Evolutionary conservation across 2,329 filamentous ascomycete species (phyloP).

Genomic region (Helicocarpus griseus): DNA sequence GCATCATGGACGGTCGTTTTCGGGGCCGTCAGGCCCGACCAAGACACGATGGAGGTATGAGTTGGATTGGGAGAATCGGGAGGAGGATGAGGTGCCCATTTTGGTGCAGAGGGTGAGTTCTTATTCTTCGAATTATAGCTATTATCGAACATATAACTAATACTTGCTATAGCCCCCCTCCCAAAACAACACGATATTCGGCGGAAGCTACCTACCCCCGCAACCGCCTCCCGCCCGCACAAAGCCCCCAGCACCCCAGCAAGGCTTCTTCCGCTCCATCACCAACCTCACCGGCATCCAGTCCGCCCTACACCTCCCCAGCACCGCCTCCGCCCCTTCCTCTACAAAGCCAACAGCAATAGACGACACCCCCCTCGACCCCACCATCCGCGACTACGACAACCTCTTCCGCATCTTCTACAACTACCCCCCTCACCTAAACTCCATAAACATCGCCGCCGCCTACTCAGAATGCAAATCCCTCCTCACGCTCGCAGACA

Average conservation of each 20-base stretch:
- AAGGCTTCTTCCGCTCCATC: constrained; percentile 78
- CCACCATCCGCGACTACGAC: constrained; percentile 83
- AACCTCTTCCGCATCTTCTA: constrained; percentile 95
- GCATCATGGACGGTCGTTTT: constrained; percentile 29
- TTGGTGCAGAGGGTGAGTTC: constrained; percentile 64
- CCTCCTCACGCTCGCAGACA: constrained; percentile 77
- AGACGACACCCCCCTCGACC: constrained; percentile 52
- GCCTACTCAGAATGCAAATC: constrained; percentile 93
- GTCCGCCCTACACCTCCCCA: constrained; percentile 44
- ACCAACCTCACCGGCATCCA: constrained; percentile 58
- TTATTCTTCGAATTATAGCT: background rate
- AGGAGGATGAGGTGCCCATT: constrained; percentile 72
- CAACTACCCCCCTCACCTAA: constrained; percentile 75
- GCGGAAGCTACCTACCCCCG: constrained; percentile 29
- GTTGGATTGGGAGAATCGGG: constrained; percentile 61
- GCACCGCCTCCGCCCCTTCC: constrained; percentile 32
- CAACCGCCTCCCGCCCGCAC: constrained; percentile 48
- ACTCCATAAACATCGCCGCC: constrained; percentile 79
- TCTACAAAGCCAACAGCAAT: constrained; percentile 40
- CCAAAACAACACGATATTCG: constrained; percentile 47
- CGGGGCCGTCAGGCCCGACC: constrained; percentile 30
- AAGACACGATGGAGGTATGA: constrained; percentile 76
- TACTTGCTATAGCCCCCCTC: constrained; percentile 13
- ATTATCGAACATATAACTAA: background rate
- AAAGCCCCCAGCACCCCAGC: constrained; percentile 51